Conservation (phyloP, 495 filamentous ascomycete genomes). For the Trichocladium antarcticum region DNA sequence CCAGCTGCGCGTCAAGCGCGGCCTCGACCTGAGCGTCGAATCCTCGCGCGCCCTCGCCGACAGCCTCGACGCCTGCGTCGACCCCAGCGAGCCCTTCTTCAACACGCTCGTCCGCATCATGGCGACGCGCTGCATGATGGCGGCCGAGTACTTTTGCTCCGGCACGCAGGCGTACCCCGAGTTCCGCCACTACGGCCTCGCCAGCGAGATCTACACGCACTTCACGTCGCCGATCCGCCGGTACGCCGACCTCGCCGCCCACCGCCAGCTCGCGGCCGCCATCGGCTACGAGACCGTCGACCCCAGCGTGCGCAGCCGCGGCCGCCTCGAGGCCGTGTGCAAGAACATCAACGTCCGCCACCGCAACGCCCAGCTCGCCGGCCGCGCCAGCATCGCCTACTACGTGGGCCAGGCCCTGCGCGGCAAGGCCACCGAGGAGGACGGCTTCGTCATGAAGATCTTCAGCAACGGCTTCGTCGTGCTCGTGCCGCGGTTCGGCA, state of each 20-base stretch:
- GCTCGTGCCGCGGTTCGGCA: constrained; percentile 88
- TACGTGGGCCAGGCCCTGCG: constrained; percentile 95
- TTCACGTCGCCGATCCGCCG: constrained; percentile 96
- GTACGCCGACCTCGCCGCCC: constrained; percentile 88
- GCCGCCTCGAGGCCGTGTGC: constrained; percentile 83
- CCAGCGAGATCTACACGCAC: constrained; percentile 94
- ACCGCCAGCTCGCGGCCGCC: constrained; percentile 87
- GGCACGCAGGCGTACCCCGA: constrained; percentile 86
- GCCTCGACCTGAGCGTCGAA: constrained; percentile 65
- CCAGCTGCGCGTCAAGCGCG: constrained; percentile 75
- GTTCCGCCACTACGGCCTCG: constrained; percentile 93
- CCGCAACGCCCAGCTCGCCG: constrained; percentile 91
- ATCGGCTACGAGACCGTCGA: constrained; percentile 83
- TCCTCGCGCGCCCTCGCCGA: constrained; percentile 84
- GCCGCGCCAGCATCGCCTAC: constrained; percentile 85
- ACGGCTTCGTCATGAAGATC: constrained; percentile 91
- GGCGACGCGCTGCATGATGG: constrained; percentile 97
- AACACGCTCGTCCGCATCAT: constrained; percentile 96
- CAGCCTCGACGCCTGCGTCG: constrained; percentile 75
- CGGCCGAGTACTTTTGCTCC: constrained; percentile 93
- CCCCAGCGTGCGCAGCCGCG: constrained; percentile 60
- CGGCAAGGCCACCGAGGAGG: constrained; percentile 68
- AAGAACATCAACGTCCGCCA: constrained; percentile 97
- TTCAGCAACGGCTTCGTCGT: constrained; percentile 96
- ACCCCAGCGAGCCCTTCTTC: constrained; percentile 84